Percentiles rank a stretch among this genome's conserved stretches.
Conservation (phyloP, 2,329 filamentous ascomycete genomes). For the Neophaeococcomyces mojaviensis region DNA sequence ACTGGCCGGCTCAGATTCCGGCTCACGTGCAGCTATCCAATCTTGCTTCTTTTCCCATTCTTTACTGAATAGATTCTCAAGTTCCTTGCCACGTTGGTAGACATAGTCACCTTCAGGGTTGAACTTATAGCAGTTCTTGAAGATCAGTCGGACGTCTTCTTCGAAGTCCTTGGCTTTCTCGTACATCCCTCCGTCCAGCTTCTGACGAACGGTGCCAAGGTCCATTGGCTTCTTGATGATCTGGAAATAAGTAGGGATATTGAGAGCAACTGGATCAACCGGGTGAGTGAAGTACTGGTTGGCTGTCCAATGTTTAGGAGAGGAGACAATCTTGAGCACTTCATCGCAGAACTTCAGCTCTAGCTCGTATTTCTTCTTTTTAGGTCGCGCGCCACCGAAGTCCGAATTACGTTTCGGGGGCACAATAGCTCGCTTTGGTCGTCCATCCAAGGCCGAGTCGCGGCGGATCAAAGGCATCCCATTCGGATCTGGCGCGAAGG, state of each 20-base stretch:
- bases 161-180: constrained; percentile 78
- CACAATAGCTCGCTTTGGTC: constrained; percentile 89
- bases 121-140: constrained; percentile 87
- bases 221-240: constrained; percentile 98
- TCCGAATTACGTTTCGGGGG: constrained; percentile 90
- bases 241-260: constrained; percentile 87
- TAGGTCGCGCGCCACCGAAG: constrained; percentile 73
- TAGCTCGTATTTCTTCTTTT: constrained; percentile 80
- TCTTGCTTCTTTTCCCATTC: constrained; percentile 72
- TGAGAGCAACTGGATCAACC: constrained; percentile 87
- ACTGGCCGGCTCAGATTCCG: constrained; percentile 57
- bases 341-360: constrained; percentile 88
- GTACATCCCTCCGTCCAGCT: constrained; percentile 73
- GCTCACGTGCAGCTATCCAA: constrained; percentile 71
- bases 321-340: constrained; percentile 69
- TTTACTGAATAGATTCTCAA: constrained; percentile 67
- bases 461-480: constrained; percentile 77
- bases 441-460: constrained; percentile 71
- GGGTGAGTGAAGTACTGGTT: constrained; percentile 72
- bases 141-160: constrained; percentile 71
- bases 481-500: constrained; percentile 70
- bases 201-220: constrained; percentile 68
- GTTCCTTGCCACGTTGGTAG: constrained; percentile 60
- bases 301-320: constrained; percentile 59
- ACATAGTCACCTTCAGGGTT: constrained; percentile 74